Conservation (phyloP, 805 yeast species). For the Candida tibetensis region DNA sequence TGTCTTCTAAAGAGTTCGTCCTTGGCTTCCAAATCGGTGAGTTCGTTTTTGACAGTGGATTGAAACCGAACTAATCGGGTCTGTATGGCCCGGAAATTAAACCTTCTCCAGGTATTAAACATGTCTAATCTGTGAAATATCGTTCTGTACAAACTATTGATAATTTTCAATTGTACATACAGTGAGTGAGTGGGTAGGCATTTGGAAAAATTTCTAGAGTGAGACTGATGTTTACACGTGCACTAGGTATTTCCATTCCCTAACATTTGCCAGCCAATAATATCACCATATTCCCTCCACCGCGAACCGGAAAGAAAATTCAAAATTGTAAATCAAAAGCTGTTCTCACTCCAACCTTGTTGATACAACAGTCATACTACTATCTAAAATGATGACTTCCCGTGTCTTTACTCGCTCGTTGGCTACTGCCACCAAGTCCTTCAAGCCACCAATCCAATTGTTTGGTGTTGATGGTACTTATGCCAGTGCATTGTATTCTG, state of each 20-base stretch:
- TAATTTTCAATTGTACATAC: no score
- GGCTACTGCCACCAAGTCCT: constrained; percentile 61
- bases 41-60: constrained; percentile 23
- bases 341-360: no score
- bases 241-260: not conserved
- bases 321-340: no score
- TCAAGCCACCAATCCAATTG: constrained; percentile 88
- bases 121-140: no score
- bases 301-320: not conserved
- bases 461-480: constrained; percentile 96
- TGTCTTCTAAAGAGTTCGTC: constrained; percentile 71
- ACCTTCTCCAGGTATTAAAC: not conserved
- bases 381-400: constrained; percentile 3
- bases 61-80: constrained; percentile 5
- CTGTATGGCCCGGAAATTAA: not conserved
- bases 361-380: not conserved
- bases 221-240: not conserved
- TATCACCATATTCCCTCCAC: not conserved
- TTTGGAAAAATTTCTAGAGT: not conserved
- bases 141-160: no score
- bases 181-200: not conserved
- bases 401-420: constrained; percentile 67
- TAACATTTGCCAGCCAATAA: not conserved
- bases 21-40: constrained; percentile 76
- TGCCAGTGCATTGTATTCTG: constrained; percentile 91